A percentile compares a stretch with the other conserved stretches of the same genome.
Conservation (phyloP, 2,329 filamentous ascomycete genomes). For the Fusarium domesticum region DNA sequence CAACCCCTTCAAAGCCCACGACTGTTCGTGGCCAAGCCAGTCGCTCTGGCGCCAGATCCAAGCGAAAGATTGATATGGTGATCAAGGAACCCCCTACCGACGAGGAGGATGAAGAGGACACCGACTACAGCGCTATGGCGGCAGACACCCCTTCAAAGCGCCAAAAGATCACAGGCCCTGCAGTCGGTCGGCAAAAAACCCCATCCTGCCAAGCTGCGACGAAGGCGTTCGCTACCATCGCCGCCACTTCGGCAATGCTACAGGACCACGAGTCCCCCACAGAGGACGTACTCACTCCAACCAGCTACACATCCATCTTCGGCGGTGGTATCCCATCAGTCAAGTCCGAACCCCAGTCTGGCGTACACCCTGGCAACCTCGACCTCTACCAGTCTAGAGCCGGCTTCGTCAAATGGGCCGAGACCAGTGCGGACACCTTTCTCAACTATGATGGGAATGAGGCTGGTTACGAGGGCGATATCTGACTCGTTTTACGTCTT, state of each 20-base stretch:
- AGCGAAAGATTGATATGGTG: slow-evolving; percentile 21
- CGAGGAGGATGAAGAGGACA: slow-evolving; percentile 29
- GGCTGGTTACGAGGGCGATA: too few species aligned
- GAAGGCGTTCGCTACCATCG: slow-evolving; percentile 36
- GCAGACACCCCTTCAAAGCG: slow-evolving; percentile 39
- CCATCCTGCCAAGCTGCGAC: slow-evolving; percentile 34
- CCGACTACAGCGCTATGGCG: slow-evolving; percentile 33
- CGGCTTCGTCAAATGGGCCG: too few species aligned
- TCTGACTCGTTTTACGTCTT: too few species aligned
- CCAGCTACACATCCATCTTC: neutral
- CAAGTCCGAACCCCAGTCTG: neutral
- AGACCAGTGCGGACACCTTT: too few species aligned
- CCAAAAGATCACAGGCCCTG: slow-evolving; percentile 22
- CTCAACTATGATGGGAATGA: too few species aligned
- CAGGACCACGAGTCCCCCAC: slow-evolving; percentile 31
- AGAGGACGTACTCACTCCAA: slow-evolving; percentile 15
- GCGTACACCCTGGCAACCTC: too few species aligned
- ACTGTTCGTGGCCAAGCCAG: slow-evolving; percentile 21
- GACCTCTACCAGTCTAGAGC: too few species aligned
- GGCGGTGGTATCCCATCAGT: neutral
- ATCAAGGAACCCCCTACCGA: slow-evolving; percentile 20
- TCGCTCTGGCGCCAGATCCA: slow-evolving; percentile 29
- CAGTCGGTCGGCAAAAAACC: slow-evolving; percentile 23
- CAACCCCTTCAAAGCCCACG: slow-evolving; percentile 32
- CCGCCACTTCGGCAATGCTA: slow-evolving; percentile 27